Percentiles rank a stretch among this genome's conserved stretches.
Evolutionary conservation across 139 green algal genomes (phyloP).

Genomic region (Mychonastes homosphaera): DNA sequence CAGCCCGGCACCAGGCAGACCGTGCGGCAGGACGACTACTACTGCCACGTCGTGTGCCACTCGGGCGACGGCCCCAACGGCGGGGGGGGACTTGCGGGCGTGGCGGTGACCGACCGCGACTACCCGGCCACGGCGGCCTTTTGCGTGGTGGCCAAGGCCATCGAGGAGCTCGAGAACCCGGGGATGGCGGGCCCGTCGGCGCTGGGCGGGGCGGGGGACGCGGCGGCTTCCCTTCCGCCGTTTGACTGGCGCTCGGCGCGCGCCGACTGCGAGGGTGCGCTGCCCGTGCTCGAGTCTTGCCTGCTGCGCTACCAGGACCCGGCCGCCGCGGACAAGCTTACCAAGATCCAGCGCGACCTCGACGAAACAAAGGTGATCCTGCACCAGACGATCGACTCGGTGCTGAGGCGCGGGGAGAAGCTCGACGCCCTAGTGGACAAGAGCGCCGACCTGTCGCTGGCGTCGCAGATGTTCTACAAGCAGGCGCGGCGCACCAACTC

Average conservation of each 20-base stretch:
- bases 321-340: slow-evolving; percentile 87
- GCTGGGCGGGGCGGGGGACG: no score
- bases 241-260: slow-evolving; percentile 46
- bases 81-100: slow-evolving; percentile 76
- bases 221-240: no score
- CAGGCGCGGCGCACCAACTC: slow-evolving; percentile 75
- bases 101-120: slow-evolving; percentile 82
- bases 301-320: slow-evolving; percentile 91
- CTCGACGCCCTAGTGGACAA: slow-evolving; percentile 95
- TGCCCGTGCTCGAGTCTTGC: slow-evolving; percentile 55
- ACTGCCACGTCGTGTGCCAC: slow-evolving; percentile 85
- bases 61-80: slow-evolving; percentile 68
- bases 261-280: slow-evolving; percentile 27
- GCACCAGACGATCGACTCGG: slow-evolving; percentile 97
- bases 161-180: slow-evolving; percentile 21
- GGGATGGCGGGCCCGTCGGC: no score
- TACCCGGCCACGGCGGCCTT: slow-evolving; percentile 91
- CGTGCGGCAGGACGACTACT: slow-evolving; percentile 85
- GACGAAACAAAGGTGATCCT: slow-evolving; percentile 87
- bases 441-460: slow-evolving; percentile 84
- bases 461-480: slow-evolving; percentile 97
- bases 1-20: slow-evolving; percentile 64
- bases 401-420: slow-evolving; percentile 94
- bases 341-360: slow-evolving; percentile 94
- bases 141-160: slow-evolving; percentile 71